A percentile compares a stretch with the other conserved stretches of the same genome.
These are phyloP conservation scores for Chytridiales sp. DNA, from an alignment of 371 early-diverging fungal species.

Conservation along the genomic window DNA sequence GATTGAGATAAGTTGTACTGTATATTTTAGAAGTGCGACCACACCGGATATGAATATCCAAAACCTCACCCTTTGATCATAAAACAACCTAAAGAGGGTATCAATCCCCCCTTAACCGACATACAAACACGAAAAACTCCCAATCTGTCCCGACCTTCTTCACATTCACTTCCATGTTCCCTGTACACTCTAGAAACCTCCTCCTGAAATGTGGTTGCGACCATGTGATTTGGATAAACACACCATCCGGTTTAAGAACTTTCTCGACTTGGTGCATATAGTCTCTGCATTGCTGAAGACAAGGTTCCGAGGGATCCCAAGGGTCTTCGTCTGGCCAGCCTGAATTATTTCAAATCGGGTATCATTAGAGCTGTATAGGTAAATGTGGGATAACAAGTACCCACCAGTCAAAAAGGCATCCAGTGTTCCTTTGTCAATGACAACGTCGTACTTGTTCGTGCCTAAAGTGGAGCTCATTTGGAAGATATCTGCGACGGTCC, in stretches of 20 bases:
- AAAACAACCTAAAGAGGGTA: no score
- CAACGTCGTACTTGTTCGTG: conserved; percentile 62
- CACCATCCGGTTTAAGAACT: conserved; percentile 72
- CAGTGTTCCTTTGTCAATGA: conserved; percentile 77
- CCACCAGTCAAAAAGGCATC: conserved; percentile 39
- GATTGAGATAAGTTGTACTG: no score
- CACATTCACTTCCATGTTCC: conserved; percentile 15
- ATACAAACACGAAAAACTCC: conserved; percentile 34
- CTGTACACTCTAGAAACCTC: conserved; percentile 56
- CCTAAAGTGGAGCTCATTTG: conserved; percentile 18
- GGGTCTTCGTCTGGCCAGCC: conserved; percentile 74
- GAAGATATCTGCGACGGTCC: conserved; percentile 81
- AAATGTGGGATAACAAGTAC: conserved; percentile 3
- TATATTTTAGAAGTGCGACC: no score
- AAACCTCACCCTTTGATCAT: no score
- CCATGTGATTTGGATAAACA: conserved; percentile 86
- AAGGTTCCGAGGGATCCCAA: conserved; percentile 79
- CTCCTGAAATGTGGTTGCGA: conserved; percentile 88
- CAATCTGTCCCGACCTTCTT: conserved; percentile 23
- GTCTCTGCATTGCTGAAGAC: conserved; percentile 59
- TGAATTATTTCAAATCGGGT: conserved; percentile 10
- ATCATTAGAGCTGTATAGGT: conserved; percentile 54
- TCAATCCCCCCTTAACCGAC: conserved; percentile 3
- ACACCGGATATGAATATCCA: no score
- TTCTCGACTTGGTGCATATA: conserved; percentile 76